Conservation (phyloP, 1,284 basidiomycete genomes). For the Ustilago xerochloae region DNA sequence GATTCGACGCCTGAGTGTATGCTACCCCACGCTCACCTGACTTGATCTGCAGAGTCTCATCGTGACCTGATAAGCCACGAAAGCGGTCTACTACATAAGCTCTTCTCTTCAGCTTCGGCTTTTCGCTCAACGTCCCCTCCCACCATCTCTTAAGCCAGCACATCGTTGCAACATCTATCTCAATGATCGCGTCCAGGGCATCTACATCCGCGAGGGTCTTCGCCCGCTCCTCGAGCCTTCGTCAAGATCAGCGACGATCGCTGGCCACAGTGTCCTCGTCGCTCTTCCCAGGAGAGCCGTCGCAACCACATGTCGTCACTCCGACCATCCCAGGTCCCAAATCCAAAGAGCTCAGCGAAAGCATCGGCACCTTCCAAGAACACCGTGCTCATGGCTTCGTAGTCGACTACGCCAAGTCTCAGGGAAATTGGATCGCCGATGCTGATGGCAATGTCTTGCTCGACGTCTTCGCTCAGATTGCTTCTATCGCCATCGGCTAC, state of each 20-base stretch:
- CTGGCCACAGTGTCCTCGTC: slow-evolving; percentile 33
- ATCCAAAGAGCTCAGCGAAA: slow-evolving; percentile 54
- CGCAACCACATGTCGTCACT: slow-evolving; percentile 51
- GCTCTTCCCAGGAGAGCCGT: slow-evolving; percentile 63
- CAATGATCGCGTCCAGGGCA: slow-evolving; percentile 29
- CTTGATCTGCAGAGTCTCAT: background rate
- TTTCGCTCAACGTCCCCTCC: background rate
- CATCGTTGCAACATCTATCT: background rate
- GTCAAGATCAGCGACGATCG: slow-evolving; percentile 22
- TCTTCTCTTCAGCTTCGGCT: background rate
- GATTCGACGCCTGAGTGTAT: slow-evolving; percentile 7
- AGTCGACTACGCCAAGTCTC: slow-evolving; percentile 68
- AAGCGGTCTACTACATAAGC: background rate
- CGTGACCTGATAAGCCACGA: background rate
- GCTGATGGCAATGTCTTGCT: slow-evolving; percentile 73
- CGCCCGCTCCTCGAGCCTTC: slow-evolving; percentile 8
- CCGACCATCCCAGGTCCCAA: slow-evolving; percentile 65
- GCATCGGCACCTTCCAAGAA: slow-evolving; percentile 69
- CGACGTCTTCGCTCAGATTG: slow-evolving; percentile 73
- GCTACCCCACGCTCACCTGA: slow-evolving; percentile 2
- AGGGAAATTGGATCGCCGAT: slow-evolving; percentile 71
- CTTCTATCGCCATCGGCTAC: slow-evolving; percentile 69
- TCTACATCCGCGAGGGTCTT: slow-evolving; percentile 11
- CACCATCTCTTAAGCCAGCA: background rate
- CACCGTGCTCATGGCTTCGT: slow-evolving; percentile 69